These are phyloP conservation scores for Lecanoromycetidae sp. DNA, from an alignment of 2,329 filamentous ascomycete species.

Conservation along the genomic window DNA sequence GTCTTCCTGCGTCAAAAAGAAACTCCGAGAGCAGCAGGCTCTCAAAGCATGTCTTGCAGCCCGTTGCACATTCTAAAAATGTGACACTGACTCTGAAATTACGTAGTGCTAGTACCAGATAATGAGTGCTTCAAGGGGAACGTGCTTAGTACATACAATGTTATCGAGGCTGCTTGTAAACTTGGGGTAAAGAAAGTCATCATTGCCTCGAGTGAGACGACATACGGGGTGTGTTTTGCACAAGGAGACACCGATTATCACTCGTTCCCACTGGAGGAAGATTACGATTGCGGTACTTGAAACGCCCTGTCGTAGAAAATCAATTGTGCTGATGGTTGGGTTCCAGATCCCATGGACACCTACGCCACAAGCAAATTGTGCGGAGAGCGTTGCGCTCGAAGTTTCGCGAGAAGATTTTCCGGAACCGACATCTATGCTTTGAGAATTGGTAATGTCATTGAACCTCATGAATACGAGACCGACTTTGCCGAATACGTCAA, in stretches of 20 bases:
- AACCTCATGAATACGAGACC: conserved; percentile 47
- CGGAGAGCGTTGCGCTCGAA: conserved; percentile 44
- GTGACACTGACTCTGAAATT: too few relatives aligned
- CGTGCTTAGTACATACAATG: conserved; percentile 46
- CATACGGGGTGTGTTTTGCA: conserved; percentile 50
- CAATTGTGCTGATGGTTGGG: not conserved
- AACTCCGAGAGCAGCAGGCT: too few relatives aligned
- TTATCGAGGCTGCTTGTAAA: conserved; percentile 51
- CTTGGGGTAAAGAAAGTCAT: conserved; percentile 51
- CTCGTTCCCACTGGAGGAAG: conserved; percentile 48
- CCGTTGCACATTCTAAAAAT: too few relatives aligned
- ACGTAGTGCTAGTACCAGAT: conserved; percentile 51
- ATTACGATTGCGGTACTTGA: conserved; percentile 43
- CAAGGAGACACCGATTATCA: conserved; percentile 47
- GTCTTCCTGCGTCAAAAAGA: too few relatives aligned
- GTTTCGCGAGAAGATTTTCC: conserved; percentile 43
- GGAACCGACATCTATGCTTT: conserved; percentile 48
- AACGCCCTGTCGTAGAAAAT: too few relatives aligned
- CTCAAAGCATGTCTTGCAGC: too few relatives aligned
- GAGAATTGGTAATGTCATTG: conserved; percentile 49
- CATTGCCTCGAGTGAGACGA: conserved; percentile 48
- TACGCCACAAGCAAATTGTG: conserved; percentile 51
- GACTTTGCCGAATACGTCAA: conserved; percentile 42
- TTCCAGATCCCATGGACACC: conserved; percentile 44
- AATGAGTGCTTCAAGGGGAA: conserved; percentile 48